These are phyloP conservation scores for Ophiostoma quercus DNA, from an alignment of 2,329 filamentous ascomycete genomes.

Conservation along the genomic window DNA sequence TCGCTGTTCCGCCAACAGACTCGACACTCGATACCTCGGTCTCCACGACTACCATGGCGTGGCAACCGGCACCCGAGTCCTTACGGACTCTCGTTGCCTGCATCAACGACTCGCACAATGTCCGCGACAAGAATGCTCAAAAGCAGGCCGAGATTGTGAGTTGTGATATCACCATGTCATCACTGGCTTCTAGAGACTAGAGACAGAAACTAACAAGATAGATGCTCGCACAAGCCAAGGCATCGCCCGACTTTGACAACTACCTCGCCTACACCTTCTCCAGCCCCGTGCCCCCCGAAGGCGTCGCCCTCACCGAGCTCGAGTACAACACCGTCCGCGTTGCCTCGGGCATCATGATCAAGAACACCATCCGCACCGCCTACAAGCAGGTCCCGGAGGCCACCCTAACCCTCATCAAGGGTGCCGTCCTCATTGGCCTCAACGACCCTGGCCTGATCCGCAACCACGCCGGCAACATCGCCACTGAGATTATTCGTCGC, in stretches of 20 bases:
- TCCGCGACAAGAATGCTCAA: conserved; percentile 70
- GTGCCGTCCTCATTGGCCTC: conserved; percentile 70
- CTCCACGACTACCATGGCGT: conserved; percentile 59
- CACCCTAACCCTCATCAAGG: conserved; percentile 72
- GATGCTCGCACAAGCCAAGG: conserved; percentile 90
- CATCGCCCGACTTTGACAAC: conserved; percentile 90
- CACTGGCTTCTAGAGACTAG: too few species aligned
- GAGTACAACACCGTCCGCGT: conserved; percentile 74
- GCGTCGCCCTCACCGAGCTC: conserved; percentile 52
- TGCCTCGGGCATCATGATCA: conserved; percentile 88
- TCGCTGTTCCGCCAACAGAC: background rate
- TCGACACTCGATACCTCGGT: background rate
- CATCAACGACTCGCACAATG: conserved; percentile 86
- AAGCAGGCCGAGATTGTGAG: conserved; percentile 85
- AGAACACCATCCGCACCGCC: conserved; percentile 77
- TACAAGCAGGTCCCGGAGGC: conserved; percentile 70
- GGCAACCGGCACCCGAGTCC: conserved; percentile 85
- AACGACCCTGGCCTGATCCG: conserved; percentile 85
- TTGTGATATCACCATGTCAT: conserved; percentile 25
- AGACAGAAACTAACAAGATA: conserved; percentile 36
- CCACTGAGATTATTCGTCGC: conserved; percentile 81
- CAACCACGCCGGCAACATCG: conserved; percentile 84
- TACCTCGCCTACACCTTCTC: conserved; percentile 91
- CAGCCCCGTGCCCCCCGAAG: conserved; percentile 57
- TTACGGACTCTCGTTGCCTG: conserved; percentile 83